Evolutionary conservation across 1,139 yeast genomes (phyloP).

Genomic region (Blastobotrys serpentis): DNA sequence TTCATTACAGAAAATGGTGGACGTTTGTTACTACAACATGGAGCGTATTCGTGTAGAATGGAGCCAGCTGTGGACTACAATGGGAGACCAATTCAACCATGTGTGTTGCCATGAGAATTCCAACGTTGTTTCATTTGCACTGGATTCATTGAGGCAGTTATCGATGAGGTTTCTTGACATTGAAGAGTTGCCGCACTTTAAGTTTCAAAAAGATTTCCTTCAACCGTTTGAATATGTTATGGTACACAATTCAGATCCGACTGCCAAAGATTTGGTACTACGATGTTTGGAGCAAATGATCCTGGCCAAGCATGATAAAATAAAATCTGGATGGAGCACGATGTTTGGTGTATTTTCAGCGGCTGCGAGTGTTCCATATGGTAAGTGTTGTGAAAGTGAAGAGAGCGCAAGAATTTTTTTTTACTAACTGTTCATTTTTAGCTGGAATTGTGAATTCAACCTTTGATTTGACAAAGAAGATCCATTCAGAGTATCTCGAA

Average conservation of each 20-base stretch:
- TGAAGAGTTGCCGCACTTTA: conserved; percentile 92
- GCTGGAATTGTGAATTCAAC: conserved; percentile 57
- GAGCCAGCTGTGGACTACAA: conserved; percentile 92
- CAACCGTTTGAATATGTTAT: conserved; percentile 82
- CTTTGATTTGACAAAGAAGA: conserved; percentile 60
- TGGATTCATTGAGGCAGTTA: conserved; percentile 90
- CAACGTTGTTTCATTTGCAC: conserved; percentile 81
- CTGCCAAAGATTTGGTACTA: conserved; percentile 84
- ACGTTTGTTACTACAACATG: conserved; percentile 97
- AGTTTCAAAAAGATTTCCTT: conserved; percentile 90
- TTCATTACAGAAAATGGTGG: conserved; percentile 91
- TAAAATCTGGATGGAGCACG: conserved; percentile 94
- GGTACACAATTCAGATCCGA: conserved; percentile 60
- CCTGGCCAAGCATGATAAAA: conserved; percentile 66
- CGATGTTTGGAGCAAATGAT: conserved; percentile 90
- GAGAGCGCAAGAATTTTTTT: too few species aligned
- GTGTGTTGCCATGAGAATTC: conserved; percentile 80
- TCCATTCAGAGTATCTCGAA: conserved; percentile 60
- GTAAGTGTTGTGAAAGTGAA: too few species aligned
- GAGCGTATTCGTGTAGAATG: conserved; percentile 93
- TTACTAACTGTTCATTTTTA: neutral
- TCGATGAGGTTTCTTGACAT: conserved; percentile 89
- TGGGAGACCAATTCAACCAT: conserved; percentile 85
- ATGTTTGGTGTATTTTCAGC: conserved; percentile 73
- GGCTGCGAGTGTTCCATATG: conserved; percentile 54